These are phyloP conservation scores for Tubosaeta sp. DNA, from an alignment of 768 basidiomycete species.

Conservation along the genomic window DNA sequence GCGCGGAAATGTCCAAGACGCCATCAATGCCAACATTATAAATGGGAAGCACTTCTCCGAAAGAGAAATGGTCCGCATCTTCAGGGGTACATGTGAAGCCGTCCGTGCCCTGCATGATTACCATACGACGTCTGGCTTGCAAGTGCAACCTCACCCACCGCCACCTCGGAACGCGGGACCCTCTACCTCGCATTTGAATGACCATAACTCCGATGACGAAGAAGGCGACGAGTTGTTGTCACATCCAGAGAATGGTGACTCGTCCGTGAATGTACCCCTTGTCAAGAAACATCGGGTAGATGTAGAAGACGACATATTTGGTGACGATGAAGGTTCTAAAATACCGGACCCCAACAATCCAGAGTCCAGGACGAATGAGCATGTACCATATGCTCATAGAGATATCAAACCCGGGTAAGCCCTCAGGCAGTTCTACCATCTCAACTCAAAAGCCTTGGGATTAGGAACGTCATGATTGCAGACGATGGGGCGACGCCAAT, in stretches of 20 bases:
- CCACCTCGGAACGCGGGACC: conserved; percentile 10
- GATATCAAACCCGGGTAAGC: conserved; percentile 94
- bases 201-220: conserved; percentile 43
- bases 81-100: conserved; percentile 92
- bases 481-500: conserved; percentile 84
- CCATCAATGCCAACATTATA: conserved; percentile 81
- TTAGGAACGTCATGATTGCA: conserved; percentile 93
- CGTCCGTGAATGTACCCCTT: conserved; percentile 51
- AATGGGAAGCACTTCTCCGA: conserved; percentile 84
- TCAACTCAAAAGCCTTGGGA: background rate
- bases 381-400: conserved; percentile 91
- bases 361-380: conserved; percentile 41
- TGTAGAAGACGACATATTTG: conserved; percentile 63
- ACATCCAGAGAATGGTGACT: conserved; percentile 60
- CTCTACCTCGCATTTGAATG: conserved; percentile 23
- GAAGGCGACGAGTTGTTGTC: conserved; percentile 72
- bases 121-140: conserved; percentile 42
- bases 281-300: conserved; percentile 50
- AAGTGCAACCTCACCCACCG: conserved; percentile 20
- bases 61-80: conserved; percentile 80
- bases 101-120: conserved; percentile 94
- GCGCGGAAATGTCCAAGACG: conserved; percentile 94
- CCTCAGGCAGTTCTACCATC: background rate
- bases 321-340: conserved; percentile 72
- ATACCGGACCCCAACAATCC: conserved; percentile 38